These are phyloP conservation scores for Sphenostylis stenocarpa DNA, from an alignment of 306 rosid species.

Conservation along the genomic window DNA sequence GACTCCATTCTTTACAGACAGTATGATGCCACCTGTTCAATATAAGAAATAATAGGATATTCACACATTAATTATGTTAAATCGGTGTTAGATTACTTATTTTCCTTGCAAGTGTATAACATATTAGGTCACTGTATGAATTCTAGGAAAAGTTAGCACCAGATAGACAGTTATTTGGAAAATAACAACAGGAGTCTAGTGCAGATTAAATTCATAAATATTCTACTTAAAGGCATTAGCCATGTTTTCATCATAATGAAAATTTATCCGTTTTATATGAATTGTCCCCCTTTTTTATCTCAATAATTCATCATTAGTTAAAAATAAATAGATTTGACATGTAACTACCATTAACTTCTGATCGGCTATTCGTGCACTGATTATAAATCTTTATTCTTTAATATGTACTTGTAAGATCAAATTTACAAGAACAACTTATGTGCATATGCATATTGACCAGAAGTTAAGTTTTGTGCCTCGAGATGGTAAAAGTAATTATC, in stretches of 20 bases:
- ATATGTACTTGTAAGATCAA: conserved; percentile 12
- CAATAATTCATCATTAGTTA: not conserved
- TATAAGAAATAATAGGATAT: conserved; percentile 5
- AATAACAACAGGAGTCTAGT: conserved; percentile 11
- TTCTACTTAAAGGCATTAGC: not conserved
- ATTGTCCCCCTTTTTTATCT: not conserved
- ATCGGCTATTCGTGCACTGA: not conserved
- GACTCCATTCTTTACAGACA: conserved; percentile 2
- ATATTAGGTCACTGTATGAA: not conserved
- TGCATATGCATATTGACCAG: no score
- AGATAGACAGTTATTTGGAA: not conserved
- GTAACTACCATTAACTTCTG: no score
- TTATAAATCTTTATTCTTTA: not conserved
- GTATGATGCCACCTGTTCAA: not conserved
- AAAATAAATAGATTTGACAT: no score
- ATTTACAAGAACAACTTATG: no score
- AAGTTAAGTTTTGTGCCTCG: no score
- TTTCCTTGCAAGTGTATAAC: not conserved
- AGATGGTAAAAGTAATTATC: no score
- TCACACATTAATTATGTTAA: not conserved
- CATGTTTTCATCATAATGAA: conserved; percentile 3
- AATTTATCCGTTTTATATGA: conserved; percentile 7
- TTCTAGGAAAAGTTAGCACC: not conserved
- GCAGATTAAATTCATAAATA: conserved; percentile 1
- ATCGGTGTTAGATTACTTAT: not conserved